Evolutionary conservation across 2,329 filamentous ascomycete genomes (phyloP), one percentile per base, ranked within the genome.

Genomic region (Alternaria rosae): DNA sequence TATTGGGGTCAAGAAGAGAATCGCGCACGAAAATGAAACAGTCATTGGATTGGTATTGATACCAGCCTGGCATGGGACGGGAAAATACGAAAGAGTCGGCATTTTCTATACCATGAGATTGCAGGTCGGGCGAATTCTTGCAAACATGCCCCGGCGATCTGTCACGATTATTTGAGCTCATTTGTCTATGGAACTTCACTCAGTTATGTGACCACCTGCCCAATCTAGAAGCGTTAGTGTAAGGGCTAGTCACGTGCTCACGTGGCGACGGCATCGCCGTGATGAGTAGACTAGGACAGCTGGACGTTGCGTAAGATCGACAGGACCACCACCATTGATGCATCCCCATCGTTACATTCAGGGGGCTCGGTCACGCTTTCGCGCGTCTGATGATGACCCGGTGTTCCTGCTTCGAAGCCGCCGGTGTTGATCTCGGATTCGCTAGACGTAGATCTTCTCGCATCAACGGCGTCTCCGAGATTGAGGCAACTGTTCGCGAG

Each of bases 211-310:
- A n/a, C 21, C 17, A 54, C 30, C 17, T 11, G 13, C 23, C 12
- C 11, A 23, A 41, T 55, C 12, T 21, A 2, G 15, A 48, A 45
- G 10, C 26, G 2, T 38, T 54, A 32, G 30, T 59, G 30, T 21
- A 41, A 10, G 20, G 30, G 17, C 50, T 23, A 20, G 32, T 59
- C 57, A 59, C 57, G 57, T 59, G 57, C 1, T 32, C 2, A 21
- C 43, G 57, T 59, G 57, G 57, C 57, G 52, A 38, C 57, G 57
- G 57, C 28, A 59, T 59, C 57, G 57, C 51, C 57, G 57, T 48
- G 25, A 35, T 17, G 48, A 32, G 25, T 32, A 26, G n/a, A 17
- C 25, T 47, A 35, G 15, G 9, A 15, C 17, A 47, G 15, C n/a
- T 26, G 32, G 23, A 48, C 20, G 13, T 55, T 42, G 51, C 45